Evolutionary conservation across 2,329 filamentous ascomycete genomes (phyloP).

Genomic region (Monilinia vaccinii-corymbosi): DNA sequence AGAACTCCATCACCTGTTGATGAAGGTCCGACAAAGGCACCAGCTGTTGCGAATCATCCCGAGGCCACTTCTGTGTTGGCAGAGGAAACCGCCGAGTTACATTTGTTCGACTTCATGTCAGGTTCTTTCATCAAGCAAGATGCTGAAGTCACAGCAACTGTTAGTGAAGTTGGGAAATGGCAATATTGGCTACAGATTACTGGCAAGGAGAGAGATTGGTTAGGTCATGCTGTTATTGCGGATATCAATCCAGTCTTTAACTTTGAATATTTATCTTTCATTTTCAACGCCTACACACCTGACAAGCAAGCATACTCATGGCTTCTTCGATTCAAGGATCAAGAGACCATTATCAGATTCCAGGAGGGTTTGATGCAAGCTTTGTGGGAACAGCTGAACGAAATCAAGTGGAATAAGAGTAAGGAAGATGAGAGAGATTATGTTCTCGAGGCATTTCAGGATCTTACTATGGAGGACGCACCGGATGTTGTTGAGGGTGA

Average conservation of each 20-base stretch:
- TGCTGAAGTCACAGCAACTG: slow-evolving; percentile 61
- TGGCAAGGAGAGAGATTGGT: slow-evolving; percentile 68
- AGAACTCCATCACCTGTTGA: slow-evolving; percentile 23
- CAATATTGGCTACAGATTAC: slow-evolving; percentile 90
- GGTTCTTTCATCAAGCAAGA: slow-evolving; percentile 61
- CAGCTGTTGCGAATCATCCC: slow-evolving; percentile 52
- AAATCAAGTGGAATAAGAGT: slow-evolving; percentile 87
- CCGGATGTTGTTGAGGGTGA: slow-evolving; percentile 41
- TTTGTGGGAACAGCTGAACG: slow-evolving; percentile 91
- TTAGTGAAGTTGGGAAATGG: slow-evolving; percentile 84
- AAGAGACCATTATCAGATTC: slow-evolving; percentile 71
- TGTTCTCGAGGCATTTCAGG: slow-evolving; percentile 89
- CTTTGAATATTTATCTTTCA: slow-evolving; percentile 97
- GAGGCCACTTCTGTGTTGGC: slow-evolving; percentile 63
- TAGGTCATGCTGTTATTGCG: slow-evolving; percentile 74
- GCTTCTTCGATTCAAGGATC: slow-evolving; percentile 86
- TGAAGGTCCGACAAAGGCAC: slow-evolving; percentile 46
- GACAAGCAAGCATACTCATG: slow-evolving; percentile 92
- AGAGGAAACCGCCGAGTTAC: slow-evolving; percentile 72
- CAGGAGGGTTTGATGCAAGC: slow-evolving; percentile 93
- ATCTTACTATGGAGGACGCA: slow-evolving; percentile 82
- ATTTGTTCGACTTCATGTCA: slow-evolving; percentile 84
- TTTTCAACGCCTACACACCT: slow-evolving; percentile 91
- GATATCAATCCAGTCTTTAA: slow-evolving; percentile 99
- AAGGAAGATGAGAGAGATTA: slow-evolving; percentile 93